Evolutionary conservation across 768 basidiomycete genomes (phyloP).

Genomic region (Trametes punicea): DNA sequence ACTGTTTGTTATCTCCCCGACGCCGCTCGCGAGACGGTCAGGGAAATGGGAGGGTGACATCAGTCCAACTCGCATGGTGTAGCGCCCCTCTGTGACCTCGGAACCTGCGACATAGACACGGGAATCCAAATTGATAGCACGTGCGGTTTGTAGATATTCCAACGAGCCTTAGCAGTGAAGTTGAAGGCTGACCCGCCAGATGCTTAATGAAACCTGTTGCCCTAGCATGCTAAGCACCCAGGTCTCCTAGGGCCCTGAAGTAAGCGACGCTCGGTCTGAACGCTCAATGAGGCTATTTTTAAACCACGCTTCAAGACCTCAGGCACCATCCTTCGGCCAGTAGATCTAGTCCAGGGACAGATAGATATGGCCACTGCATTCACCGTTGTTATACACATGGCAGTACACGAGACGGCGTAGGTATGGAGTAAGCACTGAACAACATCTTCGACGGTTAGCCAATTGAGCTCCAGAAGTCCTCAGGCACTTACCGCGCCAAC

Average conservation of each 20-base stretch:
- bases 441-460: background rate
- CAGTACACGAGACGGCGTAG: background rate
- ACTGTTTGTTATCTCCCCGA: background rate
- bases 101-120: background rate
- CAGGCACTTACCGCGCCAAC: no score
- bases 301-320: background rate
- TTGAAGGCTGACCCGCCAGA: no score
- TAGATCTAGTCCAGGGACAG: background rate
- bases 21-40: background rate
- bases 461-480: no score
- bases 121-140: background rate
- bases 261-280: background rate
- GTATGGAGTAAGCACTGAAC: background rate
- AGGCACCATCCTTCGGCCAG: background rate
- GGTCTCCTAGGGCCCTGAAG: no score
- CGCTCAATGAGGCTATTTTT: background rate
- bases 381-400: slow-evolving; percentile 4
- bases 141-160: no score
- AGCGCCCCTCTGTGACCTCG: background rate
- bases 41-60: background rate
- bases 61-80: background rate
- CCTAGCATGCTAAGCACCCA: no score
- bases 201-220: no score
- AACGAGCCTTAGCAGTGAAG: no score
- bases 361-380: background rate